Percentiles rank a stretch among this genome's conserved stretches.
phyloP scores from a whole-genome alignment of 768 basidiomycete species.

The Amanita exitialis region DNA sequence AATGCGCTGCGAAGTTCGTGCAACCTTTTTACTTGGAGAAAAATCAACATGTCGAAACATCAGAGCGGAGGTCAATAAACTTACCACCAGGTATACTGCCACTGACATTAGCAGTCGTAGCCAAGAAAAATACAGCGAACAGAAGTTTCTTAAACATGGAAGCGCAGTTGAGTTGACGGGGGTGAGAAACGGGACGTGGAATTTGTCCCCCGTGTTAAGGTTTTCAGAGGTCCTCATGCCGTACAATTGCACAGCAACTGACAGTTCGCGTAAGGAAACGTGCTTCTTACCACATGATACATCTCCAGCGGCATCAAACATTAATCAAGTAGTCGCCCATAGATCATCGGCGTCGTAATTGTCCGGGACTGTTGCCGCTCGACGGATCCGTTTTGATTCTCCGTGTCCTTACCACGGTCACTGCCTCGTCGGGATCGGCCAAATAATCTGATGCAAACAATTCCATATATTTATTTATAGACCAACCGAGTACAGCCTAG shows the following conservation, averaged over 20 bases:
- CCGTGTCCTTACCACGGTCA: too few species aligned
- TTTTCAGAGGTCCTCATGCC: too few species aligned
- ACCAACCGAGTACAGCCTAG: constrained; percentile 14
- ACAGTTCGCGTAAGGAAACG: too few species aligned
- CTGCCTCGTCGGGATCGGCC: background rate
- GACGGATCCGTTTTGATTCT: too few species aligned
- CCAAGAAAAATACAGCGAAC: background rate
- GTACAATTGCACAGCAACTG: too few species aligned
- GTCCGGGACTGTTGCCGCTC: too few species aligned
- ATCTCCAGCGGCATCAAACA: too few species aligned
- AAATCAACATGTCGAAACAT: background rate
- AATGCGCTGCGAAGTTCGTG: background rate
- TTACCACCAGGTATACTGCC: background rate
- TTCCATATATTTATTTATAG: background rate
- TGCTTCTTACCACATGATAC: too few species aligned
- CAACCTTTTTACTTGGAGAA: background rate
- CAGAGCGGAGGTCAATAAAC: background rate
- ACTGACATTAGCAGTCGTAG: background rate
- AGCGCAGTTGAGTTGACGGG: background rate
- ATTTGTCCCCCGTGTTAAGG: too few species aligned
- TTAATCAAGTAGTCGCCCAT: too few species aligned
- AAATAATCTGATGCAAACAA: background rate
- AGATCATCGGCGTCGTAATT: too few species aligned
- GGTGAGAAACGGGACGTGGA: too few species aligned
- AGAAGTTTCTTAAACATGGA: background rate